Evolutionary conservation across 345 rosid species (phyloP).

Genomic region (Cardiospermum halicacabum): DNA sequence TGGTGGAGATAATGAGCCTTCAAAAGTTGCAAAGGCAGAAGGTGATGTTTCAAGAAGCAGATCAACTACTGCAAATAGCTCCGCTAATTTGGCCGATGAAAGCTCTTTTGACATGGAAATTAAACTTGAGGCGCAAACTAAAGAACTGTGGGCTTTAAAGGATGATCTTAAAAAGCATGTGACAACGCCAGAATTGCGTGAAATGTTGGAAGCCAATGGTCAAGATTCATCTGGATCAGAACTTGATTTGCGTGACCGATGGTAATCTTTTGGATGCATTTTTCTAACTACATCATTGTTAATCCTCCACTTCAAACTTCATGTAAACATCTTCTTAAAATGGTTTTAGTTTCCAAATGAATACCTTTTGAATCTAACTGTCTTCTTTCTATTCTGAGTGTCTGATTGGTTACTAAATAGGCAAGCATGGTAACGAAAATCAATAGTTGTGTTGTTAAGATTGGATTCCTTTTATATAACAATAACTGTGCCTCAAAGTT

Average conservation of each 20-base stretch:
- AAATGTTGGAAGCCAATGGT: constrained; percentile 70
- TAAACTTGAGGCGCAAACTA: constrained; percentile 69
- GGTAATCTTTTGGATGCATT: constrained; percentile 40
- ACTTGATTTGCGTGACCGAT: constrained; percentile 78
- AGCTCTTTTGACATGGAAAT: constrained; percentile 38
- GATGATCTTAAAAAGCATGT: constrained; percentile 81
- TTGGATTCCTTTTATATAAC: background rate
- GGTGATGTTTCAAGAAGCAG: constrained; percentile 36
- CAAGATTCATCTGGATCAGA: constrained; percentile 86
- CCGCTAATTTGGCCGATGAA: constrained; percentile 11
- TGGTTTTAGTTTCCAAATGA: background rate
- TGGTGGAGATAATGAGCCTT: constrained; percentile 37
- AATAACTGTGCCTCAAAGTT: background rate
- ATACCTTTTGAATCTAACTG: background rate
- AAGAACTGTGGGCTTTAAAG: constrained; percentile 82
- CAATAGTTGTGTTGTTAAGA: background rate
- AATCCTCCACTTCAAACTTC: background rate
- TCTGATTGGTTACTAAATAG: background rate
- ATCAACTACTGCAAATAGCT: constrained; percentile 22
- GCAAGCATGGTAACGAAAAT: background rate
- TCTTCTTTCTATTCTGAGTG: background rate
- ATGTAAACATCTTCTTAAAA: background rate
- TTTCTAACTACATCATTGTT: background rate
- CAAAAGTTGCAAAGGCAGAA: constrained; percentile 51
- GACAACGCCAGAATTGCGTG: constrained; percentile 64